Base-by-base conservation (phyloP, 208 protist genomes). In the Trypanosoma scelopori region DNA sequence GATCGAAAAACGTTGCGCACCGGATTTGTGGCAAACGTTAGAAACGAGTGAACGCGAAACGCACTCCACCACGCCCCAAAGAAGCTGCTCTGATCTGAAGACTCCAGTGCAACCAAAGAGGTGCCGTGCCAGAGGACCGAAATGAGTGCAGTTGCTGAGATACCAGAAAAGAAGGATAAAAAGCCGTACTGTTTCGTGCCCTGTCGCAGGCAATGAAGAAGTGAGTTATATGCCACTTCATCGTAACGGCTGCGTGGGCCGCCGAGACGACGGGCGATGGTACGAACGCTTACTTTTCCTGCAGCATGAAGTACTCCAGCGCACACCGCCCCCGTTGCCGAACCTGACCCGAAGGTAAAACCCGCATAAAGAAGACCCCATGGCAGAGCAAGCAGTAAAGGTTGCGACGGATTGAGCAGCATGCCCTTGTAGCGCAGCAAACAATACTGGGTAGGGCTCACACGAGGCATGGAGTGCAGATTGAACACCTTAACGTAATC, bases 1-100 rank as follows among this genome's bases (percentile, higher is more conserved):
- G 91, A 94, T n/a, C 84, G 84, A 65, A 92, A 82, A 5, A 73
- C 75, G 56, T 94, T 96, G 15, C 91, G 91, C 55, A 94, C 12
- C 2, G 91, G 87, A n/a, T 75, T 61, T 35, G 85, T 91, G 16
- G 85, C 56, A 71, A 96, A 93, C 5, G 85, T 87, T 79, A 96
- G 66, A 58, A 93, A 81, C 0, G 87, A 79, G 65, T 96, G 87
- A 32, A 78, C 67, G 22, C 84, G 82, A 62, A 92, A 89, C 6
- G 91, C 87, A 18, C 69, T 72, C 74, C 78, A 89, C 55, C 72
- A 73, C 57, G 90, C 67, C 22, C 64, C 76, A 67, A 91, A 91
- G 39, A 72, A 70, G 7, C 68, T 43, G 1, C 55, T 50, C 1
- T 58, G 28, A 22, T 39, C 69, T 60, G 61, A 75, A 65, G 50